phyloP scores from a whole-genome alignment of 345 rosid genomes.

The Boechera retrofracta region DNA sequence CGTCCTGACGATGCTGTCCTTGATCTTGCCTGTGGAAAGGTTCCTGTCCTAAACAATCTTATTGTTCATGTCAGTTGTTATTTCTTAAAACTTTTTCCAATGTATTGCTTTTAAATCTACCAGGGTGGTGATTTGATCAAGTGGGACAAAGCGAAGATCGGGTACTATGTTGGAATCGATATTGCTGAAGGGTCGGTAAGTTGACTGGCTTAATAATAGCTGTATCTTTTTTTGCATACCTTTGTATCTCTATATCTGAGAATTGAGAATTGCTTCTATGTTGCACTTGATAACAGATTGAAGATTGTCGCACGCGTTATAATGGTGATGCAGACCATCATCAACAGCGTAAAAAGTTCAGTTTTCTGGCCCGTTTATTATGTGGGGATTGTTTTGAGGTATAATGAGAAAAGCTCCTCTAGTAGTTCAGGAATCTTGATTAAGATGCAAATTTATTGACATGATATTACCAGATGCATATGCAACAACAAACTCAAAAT shows the following conservation, averaged over 20 bases:
- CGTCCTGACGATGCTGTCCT: constrained; percentile 89
- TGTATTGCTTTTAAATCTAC: constrained; percentile 5
- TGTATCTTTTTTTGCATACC: background rate
- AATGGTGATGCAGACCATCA: constrained; percentile 98
- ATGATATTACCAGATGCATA: background rate
- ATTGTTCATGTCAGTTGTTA: background rate
- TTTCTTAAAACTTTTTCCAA: background rate
- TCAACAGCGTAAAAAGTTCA: constrained; percentile 87
- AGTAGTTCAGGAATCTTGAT: background rate
- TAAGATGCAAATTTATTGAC: background rate
- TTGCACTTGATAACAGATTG: constrained; percentile 59
- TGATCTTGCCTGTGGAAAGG: constrained; percentile 99
- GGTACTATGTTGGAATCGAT: constrained; percentile 95
- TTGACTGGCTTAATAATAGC: constrained; percentile 5
- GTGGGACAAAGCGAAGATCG: constrained; percentile 95
- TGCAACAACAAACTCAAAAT: background rate
- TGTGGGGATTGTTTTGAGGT: constrained; percentile 99
- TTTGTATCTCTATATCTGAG: background rate
- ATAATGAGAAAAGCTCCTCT: constrained; percentile 13
- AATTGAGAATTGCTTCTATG: background rate
- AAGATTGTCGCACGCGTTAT: constrained; percentile 95
- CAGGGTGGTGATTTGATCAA: constrained; percentile 99
- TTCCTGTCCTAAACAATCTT: constrained; percentile 28
- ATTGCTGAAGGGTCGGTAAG: constrained; percentile 97
- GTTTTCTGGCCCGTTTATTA: constrained; percentile 87